phyloP scores from a whole-genome alignment of 225 moss, liverwort and hornwort genomes.

The Pleurozium schreberi region DNA sequence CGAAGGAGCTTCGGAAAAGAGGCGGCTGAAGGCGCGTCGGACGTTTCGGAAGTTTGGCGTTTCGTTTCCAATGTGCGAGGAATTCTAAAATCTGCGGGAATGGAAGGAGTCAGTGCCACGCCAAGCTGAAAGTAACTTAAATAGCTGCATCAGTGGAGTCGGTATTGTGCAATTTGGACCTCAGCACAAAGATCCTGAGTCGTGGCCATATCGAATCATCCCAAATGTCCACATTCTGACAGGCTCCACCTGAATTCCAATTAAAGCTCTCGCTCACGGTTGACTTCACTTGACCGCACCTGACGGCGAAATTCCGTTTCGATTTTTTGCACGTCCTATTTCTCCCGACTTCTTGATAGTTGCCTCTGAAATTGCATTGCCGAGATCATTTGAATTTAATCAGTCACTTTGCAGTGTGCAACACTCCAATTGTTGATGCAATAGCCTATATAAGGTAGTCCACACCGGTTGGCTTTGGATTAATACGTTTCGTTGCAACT shows the following conservation, averaged over 20 bases:
- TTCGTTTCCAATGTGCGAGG: not conserved
- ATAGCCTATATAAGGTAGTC: not conserved
- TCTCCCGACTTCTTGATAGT: not conserved
- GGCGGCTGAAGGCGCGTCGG: not conserved
- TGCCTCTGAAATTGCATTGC: not conserved
- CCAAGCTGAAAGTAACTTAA: not conserved
- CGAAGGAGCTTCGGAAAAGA: not conserved
- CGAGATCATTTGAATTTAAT: not conserved
- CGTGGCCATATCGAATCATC: not conserved
- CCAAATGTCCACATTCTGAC: not conserved
- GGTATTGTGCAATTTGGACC: not conserved
- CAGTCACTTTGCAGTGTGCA: not conserved
- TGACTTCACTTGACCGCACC: not conserved
- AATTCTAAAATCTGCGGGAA: not conserved
- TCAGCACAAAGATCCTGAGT: too few species aligned
- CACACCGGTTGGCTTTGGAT: not conserved
- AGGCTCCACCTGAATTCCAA: not conserved
- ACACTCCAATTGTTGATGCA: constrained; percentile 1
- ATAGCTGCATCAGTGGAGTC: not conserved
- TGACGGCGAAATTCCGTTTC: not conserved
- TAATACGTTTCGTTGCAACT: not conserved
- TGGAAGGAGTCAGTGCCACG: not conserved
- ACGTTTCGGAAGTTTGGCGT: constrained; percentile 12
- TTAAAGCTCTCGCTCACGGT: not conserved
- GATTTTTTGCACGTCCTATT: not conserved